These are phyloP conservation scores for Delitschia confertaspora DNA, from an alignment of 495 filamentous ascomycete species.

Conservation along the genomic window DNA sequence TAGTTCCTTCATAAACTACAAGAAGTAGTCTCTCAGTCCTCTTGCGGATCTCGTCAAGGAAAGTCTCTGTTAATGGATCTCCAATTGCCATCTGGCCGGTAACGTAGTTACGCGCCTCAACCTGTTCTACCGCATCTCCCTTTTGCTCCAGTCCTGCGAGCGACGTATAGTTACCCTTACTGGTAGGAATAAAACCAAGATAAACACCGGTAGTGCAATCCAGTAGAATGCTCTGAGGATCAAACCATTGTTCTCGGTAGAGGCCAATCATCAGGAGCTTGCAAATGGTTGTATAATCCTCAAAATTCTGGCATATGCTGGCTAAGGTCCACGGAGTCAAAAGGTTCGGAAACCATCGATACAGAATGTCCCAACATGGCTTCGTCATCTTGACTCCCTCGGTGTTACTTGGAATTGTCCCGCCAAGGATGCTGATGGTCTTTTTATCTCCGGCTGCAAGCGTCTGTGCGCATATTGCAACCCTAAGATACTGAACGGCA, in stretches of 20 bases:
- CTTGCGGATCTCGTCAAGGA: slow-evolving; percentile 8
- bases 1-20: slow-evolving; percentile 15
- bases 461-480: slow-evolving; percentile 14
- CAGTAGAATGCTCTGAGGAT: slow-evolving; percentile 2
- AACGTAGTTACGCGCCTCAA: slow-evolving; percentile 10
- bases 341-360: slow-evolving; percentile 13
- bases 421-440: slow-evolving; percentile 8
- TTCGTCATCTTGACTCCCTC: slow-evolving; percentile 15
- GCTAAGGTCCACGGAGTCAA: slow-evolving; percentile 8
- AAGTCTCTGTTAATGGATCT: slow-evolving; percentile 4
- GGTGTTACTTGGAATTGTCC: slow-evolving; percentile 10
- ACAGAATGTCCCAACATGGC: slow-evolving; percentile 16
- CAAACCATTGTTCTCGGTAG: slow-evolving; percentile 12
- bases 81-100: slow-evolving; percentile 13
- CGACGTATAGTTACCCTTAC: not conserved
- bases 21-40: slow-evolving; percentile 10
- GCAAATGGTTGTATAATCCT: slow-evolving; percentile 16
- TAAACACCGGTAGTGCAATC: slow-evolving; percentile 12
- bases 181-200: slow-evolving; percentile 16
- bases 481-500: slow-evolving; percentile 11
- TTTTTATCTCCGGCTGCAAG: slow-evolving; percentile 6
- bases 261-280: slow-evolving; percentile 16
- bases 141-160: slow-evolving; percentile 1
- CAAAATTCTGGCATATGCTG: slow-evolving; percentile 13
- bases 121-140: not conserved